These are phyloP conservation scores for Cutaneotrichosporon sp. DNA, from an alignment of 1,284 basidiomycete genomes.

Conservation along the genomic window DNA sequence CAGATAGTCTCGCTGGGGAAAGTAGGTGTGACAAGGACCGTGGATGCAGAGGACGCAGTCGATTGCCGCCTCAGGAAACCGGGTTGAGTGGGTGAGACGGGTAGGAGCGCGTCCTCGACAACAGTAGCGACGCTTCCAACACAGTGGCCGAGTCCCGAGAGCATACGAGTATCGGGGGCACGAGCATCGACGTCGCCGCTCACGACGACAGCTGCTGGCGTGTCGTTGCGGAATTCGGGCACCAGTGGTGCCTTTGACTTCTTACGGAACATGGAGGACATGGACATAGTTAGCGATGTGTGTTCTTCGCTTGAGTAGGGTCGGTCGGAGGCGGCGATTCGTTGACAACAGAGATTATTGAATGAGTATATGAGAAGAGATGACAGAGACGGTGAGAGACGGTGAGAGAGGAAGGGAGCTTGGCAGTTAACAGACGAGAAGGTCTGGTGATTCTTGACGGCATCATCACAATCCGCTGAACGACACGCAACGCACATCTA, in stretches of 20 bases:
- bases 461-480: too few species aligned
- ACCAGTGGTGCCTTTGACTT: background rate
- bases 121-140: background rate
- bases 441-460: too few species aligned
- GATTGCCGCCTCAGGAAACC: background rate
- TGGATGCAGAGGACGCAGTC: background rate
- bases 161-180: background rate
- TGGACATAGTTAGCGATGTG: background rate
- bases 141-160: background rate
- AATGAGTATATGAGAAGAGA: too few species aligned
- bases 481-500: too few species aligned
- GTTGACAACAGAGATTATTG: too few species aligned
- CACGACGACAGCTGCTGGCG: background rate
- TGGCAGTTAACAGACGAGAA: too few species aligned
- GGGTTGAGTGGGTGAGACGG: background rate
- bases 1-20: background rate
- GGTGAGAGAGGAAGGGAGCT: too few species aligned
- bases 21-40: background rate
- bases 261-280: background rate
- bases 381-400: too few species aligned
- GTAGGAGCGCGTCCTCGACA: background rate
- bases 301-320: too few species aligned
- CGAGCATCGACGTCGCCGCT: background rate
- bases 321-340: too few species aligned
- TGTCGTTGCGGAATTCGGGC: background rate